Base-by-base conservation (phyloP, 352 stramenopile genomes). In the Globisporangium rhizosaccharum region DNA sequence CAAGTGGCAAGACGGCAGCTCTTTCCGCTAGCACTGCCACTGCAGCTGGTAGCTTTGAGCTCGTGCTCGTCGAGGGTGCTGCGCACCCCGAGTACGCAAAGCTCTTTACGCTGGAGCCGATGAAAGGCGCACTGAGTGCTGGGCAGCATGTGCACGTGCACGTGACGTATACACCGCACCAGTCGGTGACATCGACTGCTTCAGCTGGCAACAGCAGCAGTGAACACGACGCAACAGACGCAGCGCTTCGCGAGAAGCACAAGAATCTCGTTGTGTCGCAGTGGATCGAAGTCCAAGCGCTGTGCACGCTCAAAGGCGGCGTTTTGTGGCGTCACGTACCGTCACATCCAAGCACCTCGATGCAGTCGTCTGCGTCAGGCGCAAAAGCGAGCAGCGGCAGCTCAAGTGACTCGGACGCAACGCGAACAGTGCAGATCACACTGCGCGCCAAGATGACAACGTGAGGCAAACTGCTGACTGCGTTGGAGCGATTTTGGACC, bases 31-130 rank as follows among this genome's bases (percentile, higher is more conserved):
- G 28, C 30, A 56, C 41, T 37, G 26, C 48, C 25, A 53, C 53
- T 5, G 60, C 56, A 5, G 59, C 63, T 7, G 73, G 77, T 2
- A 76, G 67, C 0, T 95, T 92, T 42, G 83, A 92, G 56, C 61
- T 96, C 7, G 55, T 56, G 17, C 48, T 93, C 5, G 77, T 93
- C 11, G 66, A 71, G 12, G 70, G 73, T n/a, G 69, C 72, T 2
- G 67, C 73, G 26, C 70, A 88, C 41, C 42, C 44, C 3, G 58
- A 59, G 44, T 57, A 63, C 44, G 63, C 65, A 7, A 87, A 87
- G 59, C 53, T 87, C 36, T 96, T 96, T 53, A 66, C 67, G 8
- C 14, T 92, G 14, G 76, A 90, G 44, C 86, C 84, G 6, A 64
- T 81, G 39, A 92, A 91, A 44, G 85, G 88, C 0, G 57, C 66